Evolutionary conservation across 495 filamentous ascomycete species (phyloP).

Genomic region (Aspergillus sclerotiicarbonarius): DNA sequence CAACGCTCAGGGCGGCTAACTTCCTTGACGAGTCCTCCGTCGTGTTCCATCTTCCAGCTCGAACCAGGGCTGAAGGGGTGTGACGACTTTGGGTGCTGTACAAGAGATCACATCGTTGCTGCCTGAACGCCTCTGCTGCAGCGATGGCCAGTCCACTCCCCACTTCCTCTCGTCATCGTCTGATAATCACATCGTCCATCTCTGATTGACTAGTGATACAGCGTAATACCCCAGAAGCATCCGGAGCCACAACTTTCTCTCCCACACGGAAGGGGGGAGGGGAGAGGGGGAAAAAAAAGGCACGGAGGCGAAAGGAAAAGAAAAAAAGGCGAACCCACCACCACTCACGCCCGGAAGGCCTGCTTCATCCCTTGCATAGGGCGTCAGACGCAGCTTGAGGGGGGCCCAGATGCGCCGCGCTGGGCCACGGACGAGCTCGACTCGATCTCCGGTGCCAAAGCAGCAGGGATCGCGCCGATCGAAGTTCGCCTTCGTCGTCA

Average conservation of each 20-base stretch:
- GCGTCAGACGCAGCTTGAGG: constrained; percentile 12
- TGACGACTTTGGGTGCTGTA: constrained; percentile 1
- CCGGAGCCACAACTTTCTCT: not conserved
- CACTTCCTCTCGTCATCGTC: not conserved
- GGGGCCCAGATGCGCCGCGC: not conserved
- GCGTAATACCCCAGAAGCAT: not conserved
- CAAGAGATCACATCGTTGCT: constrained; percentile 14
- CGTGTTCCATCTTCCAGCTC: constrained; percentile 7
- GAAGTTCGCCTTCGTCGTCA: constrained; percentile 7
- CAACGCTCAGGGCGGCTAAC: constrained; percentile 14
- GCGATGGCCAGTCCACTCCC: not conserved
- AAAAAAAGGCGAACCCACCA: not conserved
- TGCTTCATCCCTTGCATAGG: constrained; percentile 24
- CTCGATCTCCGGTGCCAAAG: constrained; percentile 14
- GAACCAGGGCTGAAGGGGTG: constrained; percentile 4
- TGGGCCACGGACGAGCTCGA: constrained; percentile 7
- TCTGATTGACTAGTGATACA: not conserved
- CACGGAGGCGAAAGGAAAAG: constrained; percentile 2
- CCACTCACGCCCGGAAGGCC: not conserved
- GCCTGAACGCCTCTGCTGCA: constrained; percentile 6
- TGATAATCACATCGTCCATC: not conserved
- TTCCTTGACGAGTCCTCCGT: constrained; percentile 13
- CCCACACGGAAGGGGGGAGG: no score
- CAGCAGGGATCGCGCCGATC: constrained; percentile 20
- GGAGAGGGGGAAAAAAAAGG: not conserved